Evolutionary conservation across 1,139 yeast species (phyloP), one percentile per base, ranked within the genome.

Genomic region (Hyphopichia fennica): DNA sequence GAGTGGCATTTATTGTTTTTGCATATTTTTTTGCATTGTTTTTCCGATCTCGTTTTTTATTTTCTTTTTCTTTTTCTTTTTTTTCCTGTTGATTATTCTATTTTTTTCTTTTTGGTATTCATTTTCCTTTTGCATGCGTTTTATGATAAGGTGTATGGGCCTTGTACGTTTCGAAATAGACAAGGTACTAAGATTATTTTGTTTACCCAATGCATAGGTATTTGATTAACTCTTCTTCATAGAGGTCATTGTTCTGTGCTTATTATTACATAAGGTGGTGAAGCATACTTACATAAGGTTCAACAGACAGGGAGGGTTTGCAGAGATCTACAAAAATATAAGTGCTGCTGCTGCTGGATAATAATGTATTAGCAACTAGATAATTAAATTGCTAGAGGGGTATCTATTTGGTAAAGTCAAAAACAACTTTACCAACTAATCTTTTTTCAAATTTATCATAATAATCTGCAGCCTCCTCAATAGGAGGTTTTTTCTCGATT

Each of bases 371-470:
- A 22, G 9, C 9, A 22, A 22, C 10, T 22, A 22, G 10, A 15
- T 30, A 14, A 13, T 14, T 2, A 30, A n/a, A 16, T 13, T 16
- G 3, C 10, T 13, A 31, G 14, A 15, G 22, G 20, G 13, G 14
- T 28, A 4, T n/a, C 14, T 42, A 46, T 25, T 41, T 35, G 23
- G 45, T 37, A n/a, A 51, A 49, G 43, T 62, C 69, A 49, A 81
- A 79, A 1, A 81, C 81, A 16, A 79, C 81, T 51, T 81, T 81
- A 41, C 77, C 75, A 2, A 79, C 82, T 50, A 73, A 65, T 41
- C 78, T 84, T 45, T 67, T 53, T 41, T 82, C 83, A 54, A 82
- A 81, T 39, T 70, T 46, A 28, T 70, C 70, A 56, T 77, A 81
- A 1, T 77, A 83, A 34, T 69, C 57, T 17, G 63, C 60, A 9